Percentiles rank a stretch among this genome's conserved stretches.
phyloP scores from a whole-genome alignment of 495 filamentous ascomycete species.

The Recurvomyces mirabilis region DNA sequence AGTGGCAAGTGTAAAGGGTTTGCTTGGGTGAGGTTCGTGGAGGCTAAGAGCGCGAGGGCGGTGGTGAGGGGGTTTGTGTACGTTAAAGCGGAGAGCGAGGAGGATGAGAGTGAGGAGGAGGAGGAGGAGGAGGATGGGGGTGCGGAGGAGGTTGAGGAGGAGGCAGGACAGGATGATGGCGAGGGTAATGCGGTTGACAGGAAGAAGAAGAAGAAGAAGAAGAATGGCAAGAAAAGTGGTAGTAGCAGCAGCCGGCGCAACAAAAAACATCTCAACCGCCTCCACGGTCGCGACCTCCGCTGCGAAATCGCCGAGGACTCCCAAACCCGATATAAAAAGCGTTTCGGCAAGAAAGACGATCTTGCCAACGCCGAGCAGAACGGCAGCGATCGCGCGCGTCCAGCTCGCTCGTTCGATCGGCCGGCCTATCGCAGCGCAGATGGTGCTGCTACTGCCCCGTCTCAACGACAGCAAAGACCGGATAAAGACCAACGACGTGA shows the following conservation, averaged over 20 bases:
- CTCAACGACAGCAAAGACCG: neutral
- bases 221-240: constrained; percentile 43
- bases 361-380: neutral
- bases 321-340: constrained; percentile 76
- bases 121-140: constrained; percentile 27
- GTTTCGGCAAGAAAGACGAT: constrained; percentile 55
- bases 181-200: constrained; percentile 31
- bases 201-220: constrained; percentile 25
- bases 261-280: constrained; percentile 72
- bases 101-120: constrained; percentile 22
- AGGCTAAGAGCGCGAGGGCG: constrained; percentile 57
- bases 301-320: constrained; percentile 93
- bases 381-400: neutral
- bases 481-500: constrained; percentile 11
- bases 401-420: no score
- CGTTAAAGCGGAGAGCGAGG: constrained; percentile 40
- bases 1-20: constrained; percentile 96
- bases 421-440: neutral
- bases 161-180: no score
- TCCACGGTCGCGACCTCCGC: constrained; percentile 65
- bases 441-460: neutral
- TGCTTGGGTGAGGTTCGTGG: constrained; percentile 84
- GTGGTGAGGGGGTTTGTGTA: constrained; percentile 75
- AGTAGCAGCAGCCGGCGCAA: no score
- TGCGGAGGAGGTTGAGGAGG: no score